Percentiles rank a stretch among this genome's conserved stretches.
Conservation (phyloP, 345 rosid species). For the Ricinus communis region DNA sequence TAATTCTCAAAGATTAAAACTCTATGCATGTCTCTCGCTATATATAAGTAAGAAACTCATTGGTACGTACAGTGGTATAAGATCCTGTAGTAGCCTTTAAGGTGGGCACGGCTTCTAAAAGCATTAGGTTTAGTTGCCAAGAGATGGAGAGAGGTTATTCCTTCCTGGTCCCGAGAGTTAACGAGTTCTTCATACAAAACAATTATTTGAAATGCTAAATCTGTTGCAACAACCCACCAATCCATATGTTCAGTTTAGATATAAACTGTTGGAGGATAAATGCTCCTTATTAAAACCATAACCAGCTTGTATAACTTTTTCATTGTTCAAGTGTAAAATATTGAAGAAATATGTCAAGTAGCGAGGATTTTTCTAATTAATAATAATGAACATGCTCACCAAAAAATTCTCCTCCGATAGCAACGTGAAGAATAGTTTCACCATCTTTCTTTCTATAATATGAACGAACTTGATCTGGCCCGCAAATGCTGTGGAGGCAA, state of each 20-base stretch:
- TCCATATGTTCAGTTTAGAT: no score
- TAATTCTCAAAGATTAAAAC: no score
- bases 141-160: constrained; percentile 44
- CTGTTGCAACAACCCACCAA: constrained; percentile 9
- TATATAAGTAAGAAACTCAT: not conserved
- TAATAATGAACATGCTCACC: constrained; percentile 15
- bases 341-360: no score
- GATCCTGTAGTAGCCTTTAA: constrained; percentile 15
- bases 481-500: constrained; percentile 15
- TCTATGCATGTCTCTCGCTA: no score
- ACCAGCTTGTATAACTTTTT: no score
- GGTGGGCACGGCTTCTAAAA: constrained; percentile 43
- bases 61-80: constrained; percentile 42
- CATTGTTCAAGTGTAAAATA: no score
- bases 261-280: no score
- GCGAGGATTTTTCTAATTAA: no score
- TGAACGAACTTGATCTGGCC: not conserved
- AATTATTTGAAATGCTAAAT: constrained; percentile 53
- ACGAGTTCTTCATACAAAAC: constrained; percentile 19
- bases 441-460: constrained; percentile 2
- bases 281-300: no score
- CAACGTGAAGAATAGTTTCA: constrained; percentile 34
- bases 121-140: constrained; percentile 42
- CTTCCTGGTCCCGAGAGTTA: constrained; percentile 25
- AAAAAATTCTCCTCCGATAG: constrained; percentile 22